phyloP scores from a whole-genome alignment of 2,329 filamentous ascomycete genomes.

The Thielaviopsis euricoi region DNA sequence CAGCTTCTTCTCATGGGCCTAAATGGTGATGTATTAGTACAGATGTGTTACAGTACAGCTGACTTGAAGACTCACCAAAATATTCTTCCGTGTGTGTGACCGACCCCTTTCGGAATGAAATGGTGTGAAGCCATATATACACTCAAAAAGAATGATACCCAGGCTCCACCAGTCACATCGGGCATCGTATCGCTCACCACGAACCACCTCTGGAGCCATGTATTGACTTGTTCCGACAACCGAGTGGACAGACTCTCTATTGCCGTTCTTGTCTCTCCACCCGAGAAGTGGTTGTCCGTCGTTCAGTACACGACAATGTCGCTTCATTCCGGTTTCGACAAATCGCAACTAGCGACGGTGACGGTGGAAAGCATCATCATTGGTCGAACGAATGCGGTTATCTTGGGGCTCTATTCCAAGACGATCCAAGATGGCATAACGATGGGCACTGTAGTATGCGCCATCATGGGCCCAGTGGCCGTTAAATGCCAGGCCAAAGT shows the following conservation, averaged over 20 bases:
- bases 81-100: conserved; percentile 71
- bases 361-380: conserved; percentile 4
- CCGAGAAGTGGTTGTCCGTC: conserved; percentile 31
- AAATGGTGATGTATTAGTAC: not conserved
- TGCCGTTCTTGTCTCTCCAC: conserved; percentile 54
- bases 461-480: conserved; percentile 90
- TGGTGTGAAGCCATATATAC: conserved; percentile 79
- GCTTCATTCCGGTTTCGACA: conserved; percentile 24
- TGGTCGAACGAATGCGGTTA: conserved; percentile 31
- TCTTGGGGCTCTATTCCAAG: conserved; percentile 54
- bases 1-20: conserved; percentile 57
- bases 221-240: conserved; percentile 94
- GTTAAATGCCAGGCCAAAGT: conserved; percentile 90
- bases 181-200: conserved; percentile 70
- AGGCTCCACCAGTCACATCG: conserved; percentile 96
- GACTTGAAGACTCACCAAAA: conserved; percentile 40
- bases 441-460: conserved; percentile 67
- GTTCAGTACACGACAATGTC: conserved; percentile 10
- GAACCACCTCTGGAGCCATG: conserved; percentile 90
- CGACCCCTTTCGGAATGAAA: conserved; percentile 68
- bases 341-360: conserved; percentile 9
- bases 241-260: conserved; percentile 60
- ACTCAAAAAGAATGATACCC: conserved; percentile 87
- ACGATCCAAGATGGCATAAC: conserved; percentile 62
- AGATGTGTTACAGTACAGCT: not conserved